These are phyloP conservation scores for Plasmodium adleri DNA, from an alignment of 169 alveolate genomes.

Conservation along the genomic window DNA sequence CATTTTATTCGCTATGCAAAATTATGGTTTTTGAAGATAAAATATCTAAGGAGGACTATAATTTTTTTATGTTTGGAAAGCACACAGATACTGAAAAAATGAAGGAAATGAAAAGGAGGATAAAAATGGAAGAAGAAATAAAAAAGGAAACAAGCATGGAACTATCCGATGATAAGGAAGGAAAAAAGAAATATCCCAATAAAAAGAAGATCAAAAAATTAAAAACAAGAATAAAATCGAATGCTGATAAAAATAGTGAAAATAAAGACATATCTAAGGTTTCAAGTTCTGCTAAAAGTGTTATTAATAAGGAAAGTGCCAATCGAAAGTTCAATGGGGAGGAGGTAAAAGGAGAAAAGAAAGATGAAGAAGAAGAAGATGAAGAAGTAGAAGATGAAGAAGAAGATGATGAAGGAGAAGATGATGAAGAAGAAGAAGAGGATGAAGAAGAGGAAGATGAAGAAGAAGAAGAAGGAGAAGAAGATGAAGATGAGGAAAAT, in stretches of 20 bases:
- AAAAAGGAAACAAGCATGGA: not conserved
- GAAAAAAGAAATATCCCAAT: not conserved
- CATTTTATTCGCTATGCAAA: constrained; percentile 50
- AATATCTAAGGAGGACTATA: constrained; percentile 68
- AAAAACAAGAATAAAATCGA: not conserved
- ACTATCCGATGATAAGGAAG: not conserved
- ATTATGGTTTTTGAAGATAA: constrained; percentile 73
- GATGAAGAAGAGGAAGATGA: not conserved
- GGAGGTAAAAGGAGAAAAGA: constrained; percentile 1
- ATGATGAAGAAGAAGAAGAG: constrained; percentile 19
- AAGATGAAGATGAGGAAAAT: constrained; percentile 6
- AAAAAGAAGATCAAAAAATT: constrained; percentile 12
- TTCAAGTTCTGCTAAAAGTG: constrained; percentile 14
- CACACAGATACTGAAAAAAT: constrained; percentile 8
- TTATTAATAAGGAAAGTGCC: not conserved
- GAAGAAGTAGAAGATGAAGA: constrained; percentile 7
- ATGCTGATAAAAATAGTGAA: not conserved
- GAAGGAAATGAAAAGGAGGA: constrained; percentile 73
- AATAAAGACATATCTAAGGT: constrained; percentile 7
- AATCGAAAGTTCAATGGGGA: not conserved
- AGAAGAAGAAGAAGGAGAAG: not conserved
- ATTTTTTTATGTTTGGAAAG: constrained; percentile 59
- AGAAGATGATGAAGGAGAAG: constrained; percentile 18
- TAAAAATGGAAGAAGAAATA: not conserved
- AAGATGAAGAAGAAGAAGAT: constrained; percentile 10